phyloP scores from a whole-genome alignment of 1,284 basidiomycete genomes.

The Ganoderma lingzhi region DNA sequence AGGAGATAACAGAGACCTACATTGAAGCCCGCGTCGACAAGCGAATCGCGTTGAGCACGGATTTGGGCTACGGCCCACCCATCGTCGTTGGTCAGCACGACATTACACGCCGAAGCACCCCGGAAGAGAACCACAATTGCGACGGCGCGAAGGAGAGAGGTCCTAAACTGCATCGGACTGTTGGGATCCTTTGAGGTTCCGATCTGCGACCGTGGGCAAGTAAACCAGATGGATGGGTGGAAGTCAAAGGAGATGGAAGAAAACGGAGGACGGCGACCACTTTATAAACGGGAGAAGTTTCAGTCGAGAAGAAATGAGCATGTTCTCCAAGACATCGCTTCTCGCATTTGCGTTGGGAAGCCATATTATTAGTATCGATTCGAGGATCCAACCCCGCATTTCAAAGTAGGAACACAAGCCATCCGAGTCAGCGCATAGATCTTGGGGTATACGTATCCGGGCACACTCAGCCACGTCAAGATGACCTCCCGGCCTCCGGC shows the following conservation, averaged over 20 bases:
- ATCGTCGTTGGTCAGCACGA: constrained; percentile 55
- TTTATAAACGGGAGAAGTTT: background rate
- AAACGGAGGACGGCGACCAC: background rate
- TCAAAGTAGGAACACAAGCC: background rate
- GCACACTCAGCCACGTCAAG: background rate
- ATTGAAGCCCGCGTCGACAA: constrained; percentile 50
- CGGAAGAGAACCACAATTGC: constrained; percentile 6
- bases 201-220: no score
- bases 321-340: background rate
- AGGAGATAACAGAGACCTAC: constrained; percentile 38
- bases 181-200: no score
- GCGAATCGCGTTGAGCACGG: constrained; percentile 51
- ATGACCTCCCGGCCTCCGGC: background rate
- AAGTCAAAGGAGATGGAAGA: background rate
- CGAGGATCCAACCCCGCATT: background rate
- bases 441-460: background rate
- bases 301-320: no score
- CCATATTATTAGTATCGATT: background rate
- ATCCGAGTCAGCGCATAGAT: background rate
- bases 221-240: background rate
- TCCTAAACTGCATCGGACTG: constrained; percentile 12
- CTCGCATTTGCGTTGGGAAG: background rate
- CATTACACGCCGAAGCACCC: constrained; percentile 22
- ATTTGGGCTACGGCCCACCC: constrained; percentile 62
- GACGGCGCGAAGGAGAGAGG: constrained; percentile 9